A percentile compares a stretch with the other conserved stretches of the same genome.
Evolutionary conservation across 2,329 filamentous ascomycete genomes (phyloP).

Genomic region (Grosmannia clavigera): DNA sequence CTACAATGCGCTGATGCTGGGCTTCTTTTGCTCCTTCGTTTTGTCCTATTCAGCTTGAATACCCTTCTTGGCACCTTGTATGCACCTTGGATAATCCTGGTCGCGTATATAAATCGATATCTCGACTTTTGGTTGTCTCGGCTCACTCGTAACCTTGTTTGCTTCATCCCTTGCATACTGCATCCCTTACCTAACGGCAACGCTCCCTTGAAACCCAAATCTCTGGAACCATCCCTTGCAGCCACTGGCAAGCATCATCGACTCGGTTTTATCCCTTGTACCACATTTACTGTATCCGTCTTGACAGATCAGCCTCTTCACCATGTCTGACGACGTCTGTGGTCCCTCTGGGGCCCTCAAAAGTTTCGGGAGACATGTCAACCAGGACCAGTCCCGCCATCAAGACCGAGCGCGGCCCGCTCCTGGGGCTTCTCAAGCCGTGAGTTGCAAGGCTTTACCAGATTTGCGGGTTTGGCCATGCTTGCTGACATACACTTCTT

Average conservation of each 20-base stretch:
- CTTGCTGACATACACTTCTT: neutral
- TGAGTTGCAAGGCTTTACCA: slow-evolving; percentile 3
- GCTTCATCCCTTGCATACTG: neutral
- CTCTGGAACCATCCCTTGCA: neutral
- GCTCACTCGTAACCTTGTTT: neutral
- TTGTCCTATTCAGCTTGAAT: neutral
- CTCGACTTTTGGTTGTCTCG: neutral
- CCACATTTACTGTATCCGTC: neutral
- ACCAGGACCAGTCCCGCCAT: slow-evolving; percentile 57
- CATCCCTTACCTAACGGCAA: neutral
- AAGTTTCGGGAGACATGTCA: slow-evolving; percentile 57
- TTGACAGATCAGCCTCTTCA: slow-evolving; percentile 4
- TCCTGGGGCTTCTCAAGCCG: neutral
- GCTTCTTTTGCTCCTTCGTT: neutral
- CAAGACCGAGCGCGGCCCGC: slow-evolving; percentile 47
- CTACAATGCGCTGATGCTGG: neutral
- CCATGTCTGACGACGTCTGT: slow-evolving; percentile 40
- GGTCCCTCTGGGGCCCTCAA: slow-evolving; percentile 60
- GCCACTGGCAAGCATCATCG: neutral
- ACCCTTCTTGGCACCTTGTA: neutral
- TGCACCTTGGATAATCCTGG: neutral
- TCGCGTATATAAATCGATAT: neutral
- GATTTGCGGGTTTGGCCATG: too few relatives aligned
- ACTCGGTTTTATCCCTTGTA: neutral
- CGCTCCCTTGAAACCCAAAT: neutral